These are phyloP conservation scores for Liriodendron chinense DNA, from an alignment of 164 flowering plant genomes.

Conservation along the genomic window DNA sequence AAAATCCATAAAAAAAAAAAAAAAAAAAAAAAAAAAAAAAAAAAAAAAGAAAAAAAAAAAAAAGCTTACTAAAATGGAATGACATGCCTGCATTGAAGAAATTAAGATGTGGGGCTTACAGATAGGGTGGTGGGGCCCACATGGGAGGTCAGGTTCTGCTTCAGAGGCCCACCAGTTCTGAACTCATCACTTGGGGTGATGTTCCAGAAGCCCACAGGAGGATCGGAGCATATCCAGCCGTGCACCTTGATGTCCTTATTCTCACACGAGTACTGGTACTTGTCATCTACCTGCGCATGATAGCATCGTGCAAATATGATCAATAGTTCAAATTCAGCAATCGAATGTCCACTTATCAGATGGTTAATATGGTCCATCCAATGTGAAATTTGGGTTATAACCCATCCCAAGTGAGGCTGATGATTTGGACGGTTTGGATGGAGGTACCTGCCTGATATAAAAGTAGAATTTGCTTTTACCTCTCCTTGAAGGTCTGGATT, in stretches of 20 bases:
- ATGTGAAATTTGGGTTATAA: neutral
- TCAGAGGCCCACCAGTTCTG: constrained; percentile 80
- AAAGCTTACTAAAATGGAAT: neutral
- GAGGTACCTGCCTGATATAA: neutral
- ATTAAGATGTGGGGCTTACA: constrained; percentile 42
- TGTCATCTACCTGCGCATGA: constrained; percentile 79
- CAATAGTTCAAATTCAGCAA: neutral
- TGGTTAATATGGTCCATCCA: neutral
- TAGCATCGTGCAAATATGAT: neutral
- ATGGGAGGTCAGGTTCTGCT: constrained; percentile 88
- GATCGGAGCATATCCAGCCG: constrained; percentile 73
- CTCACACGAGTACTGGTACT: constrained; percentile 81
- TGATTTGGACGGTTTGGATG: neutral
- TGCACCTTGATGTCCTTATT: constrained; percentile 66
- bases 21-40: too few species aligned
- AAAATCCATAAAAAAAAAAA: too few species aligned
- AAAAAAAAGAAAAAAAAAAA: too few species aligned
- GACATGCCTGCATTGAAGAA: neutral
- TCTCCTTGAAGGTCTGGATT: constrained; percentile 56
- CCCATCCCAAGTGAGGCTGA: neutral
- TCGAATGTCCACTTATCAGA: neutral
- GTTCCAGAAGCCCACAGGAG: constrained; percentile 78
- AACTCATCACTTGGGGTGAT: constrained; percentile 88
- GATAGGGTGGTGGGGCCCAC: constrained; percentile 83
- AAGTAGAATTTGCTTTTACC: constrained; percentile 30